Evolutionary conservation across 306 rosid species (phyloP).

Genomic region (Cucurbita ficifolia): DNA sequence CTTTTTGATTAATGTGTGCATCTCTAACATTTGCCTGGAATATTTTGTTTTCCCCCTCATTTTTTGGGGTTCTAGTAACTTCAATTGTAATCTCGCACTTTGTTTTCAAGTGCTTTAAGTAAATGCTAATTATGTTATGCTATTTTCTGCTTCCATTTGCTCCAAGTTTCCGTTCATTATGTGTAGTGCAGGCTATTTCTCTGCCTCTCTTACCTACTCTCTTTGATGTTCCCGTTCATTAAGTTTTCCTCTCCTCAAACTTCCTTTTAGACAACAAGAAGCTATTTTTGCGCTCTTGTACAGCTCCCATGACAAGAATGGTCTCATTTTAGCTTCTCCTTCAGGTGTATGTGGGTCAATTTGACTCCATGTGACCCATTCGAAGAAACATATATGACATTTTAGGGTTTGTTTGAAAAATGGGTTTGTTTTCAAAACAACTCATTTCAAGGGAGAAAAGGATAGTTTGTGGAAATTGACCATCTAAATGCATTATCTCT

Average conservation of each 20-base stretch:
- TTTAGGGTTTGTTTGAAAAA: neutral
- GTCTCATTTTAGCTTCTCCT: neutral
- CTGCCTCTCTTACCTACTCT: neutral
- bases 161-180: neutral
- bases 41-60: neutral
- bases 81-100: neutral
- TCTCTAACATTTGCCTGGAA: neutral
- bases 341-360: neutral
- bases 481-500: neutral
- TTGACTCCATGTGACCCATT: neutral
- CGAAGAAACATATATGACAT: neutral
- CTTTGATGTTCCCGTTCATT: neutral
- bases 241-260: neutral
- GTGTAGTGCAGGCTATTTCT: neutral
- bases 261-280: neutral
- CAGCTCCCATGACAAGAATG: neutral
- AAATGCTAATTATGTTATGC: constrained; percentile 2
- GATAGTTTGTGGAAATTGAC: neutral
- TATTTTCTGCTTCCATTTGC: neutral
- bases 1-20: neutral
- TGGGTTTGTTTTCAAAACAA: neutral
- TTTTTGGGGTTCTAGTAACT: neutral
- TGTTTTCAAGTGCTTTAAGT: neutral
- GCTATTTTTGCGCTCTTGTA: neutral
- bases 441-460: neutral